These are phyloP conservation scores for Starmerella riodocensis DNA, from an alignment of 805 yeast species.

Conservation along the genomic window DNA sequence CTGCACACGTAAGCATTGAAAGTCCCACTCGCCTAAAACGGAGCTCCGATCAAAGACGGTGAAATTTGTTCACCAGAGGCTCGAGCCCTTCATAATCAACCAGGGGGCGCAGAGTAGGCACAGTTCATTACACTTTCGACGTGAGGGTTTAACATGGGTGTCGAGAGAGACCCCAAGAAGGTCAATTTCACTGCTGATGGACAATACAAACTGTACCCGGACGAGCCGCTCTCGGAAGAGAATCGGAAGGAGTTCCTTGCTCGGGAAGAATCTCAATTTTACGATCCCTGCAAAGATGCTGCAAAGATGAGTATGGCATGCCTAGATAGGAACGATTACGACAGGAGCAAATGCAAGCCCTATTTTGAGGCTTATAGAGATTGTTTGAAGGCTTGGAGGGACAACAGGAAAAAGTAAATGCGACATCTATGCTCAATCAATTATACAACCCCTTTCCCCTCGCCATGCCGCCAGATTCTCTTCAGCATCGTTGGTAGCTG, in stretches of 20 bases:
- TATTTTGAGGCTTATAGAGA: slow-evolving; percentile 89
- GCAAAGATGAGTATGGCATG: slow-evolving; percentile 79
- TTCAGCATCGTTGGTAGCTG: too few species aligned
- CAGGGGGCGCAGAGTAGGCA: too few species aligned
- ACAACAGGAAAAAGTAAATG: slow-evolving; percentile 3
- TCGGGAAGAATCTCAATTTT: slow-evolving; percentile 71
- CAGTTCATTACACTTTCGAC: too few species aligned
- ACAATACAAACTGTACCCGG: slow-evolving; percentile 65
- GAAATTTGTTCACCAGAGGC: too few species aligned
- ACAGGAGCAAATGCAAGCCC: slow-evolving; percentile 54
- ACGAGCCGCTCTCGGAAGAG: slow-evolving; percentile 60
- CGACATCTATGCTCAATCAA: too few species aligned
- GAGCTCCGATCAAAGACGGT: too few species aligned
- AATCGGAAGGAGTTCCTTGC: slow-evolving; percentile 57
- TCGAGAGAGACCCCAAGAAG: slow-evolving; percentile 29
- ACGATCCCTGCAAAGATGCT: slow-evolving; percentile 87
- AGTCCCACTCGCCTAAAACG: too few species aligned
- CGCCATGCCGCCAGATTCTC: too few species aligned
- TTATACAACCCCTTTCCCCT: too few species aligned
- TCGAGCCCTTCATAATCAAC: too few species aligned
- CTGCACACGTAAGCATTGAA: too few species aligned
- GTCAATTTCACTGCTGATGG: slow-evolving; percentile 50
- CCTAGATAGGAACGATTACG: slow-evolving; percentile 63
- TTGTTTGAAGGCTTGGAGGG: slow-evolving; percentile 64
- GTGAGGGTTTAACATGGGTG: slow-evolving; percentile 5